Conservation (phyloP, 371 early-diverging fungal species). For the Mortierella sp. region DNA sequence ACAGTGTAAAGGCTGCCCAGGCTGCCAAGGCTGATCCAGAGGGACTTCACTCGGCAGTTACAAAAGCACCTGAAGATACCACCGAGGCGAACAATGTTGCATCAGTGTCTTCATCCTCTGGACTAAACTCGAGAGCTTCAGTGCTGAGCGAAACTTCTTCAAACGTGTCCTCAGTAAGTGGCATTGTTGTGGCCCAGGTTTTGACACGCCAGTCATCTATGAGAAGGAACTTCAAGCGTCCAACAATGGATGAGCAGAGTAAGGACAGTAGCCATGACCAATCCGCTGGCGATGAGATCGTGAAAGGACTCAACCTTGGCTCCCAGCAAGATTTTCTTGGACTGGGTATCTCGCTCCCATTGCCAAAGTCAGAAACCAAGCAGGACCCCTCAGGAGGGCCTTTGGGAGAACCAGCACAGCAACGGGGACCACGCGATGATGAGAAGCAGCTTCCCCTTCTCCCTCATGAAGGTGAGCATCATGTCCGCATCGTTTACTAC, state of each 20-base stretch:
- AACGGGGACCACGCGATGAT: background rate
- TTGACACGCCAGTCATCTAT: slow-evolving; percentile 48
- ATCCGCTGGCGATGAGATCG: background rate
- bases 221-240: slow-evolving; percentile 38
- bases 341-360: slow-evolving; percentile 37
- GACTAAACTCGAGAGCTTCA: slow-evolving; percentile 34
- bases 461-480: slow-evolving; percentile 34
- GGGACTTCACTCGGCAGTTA: background rate
- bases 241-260: slow-evolving; percentile 3
- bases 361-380: slow-evolving; percentile 11
- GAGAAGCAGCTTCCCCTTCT: slow-evolving; percentile 38
- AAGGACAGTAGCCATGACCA: background rate
- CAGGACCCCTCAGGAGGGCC: slow-evolving; percentile 11
- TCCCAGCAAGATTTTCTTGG: slow-evolving; percentile 17
- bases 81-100: background rate
- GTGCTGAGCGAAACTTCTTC: slow-evolving; percentile 46
- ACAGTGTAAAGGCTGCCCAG: background rate
- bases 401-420: slow-evolving; percentile 9
- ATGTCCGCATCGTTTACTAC: background rate
- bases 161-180: slow-evolving; percentile 37
- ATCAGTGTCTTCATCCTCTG: slow-evolving; percentile 34
- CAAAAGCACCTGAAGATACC: background rate
- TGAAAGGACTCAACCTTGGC: background rate
- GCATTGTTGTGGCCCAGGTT: slow-evolving; percentile 45
- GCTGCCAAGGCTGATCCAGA: background rate